A percentile compares a stretch with the other conserved stretches of the same genome.
Evolutionary conservation across 2,329 filamentous ascomycete genomes (phyloP).

Genomic region (Pestalotiopsis sp.): DNA sequence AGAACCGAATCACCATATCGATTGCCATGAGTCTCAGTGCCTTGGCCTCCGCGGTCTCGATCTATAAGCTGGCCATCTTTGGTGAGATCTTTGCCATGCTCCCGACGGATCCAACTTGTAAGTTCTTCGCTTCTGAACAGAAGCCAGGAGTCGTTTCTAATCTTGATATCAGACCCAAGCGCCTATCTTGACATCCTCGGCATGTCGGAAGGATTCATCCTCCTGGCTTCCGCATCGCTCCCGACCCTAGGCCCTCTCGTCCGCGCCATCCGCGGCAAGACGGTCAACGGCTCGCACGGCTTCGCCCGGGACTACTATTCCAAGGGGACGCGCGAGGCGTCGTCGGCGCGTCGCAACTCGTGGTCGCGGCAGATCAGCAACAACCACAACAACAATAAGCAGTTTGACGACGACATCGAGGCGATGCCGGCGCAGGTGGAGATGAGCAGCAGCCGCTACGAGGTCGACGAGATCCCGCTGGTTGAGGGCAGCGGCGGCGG

Average conservation of each 20-base stretch:
- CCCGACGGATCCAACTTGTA: slow-evolving; percentile 29
- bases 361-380: neutral
- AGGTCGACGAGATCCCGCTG: neutral
- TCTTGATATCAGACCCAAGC: slow-evolving; percentile 20
- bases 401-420: neutral
- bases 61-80: slow-evolving; percentile 31
- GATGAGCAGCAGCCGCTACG: neutral
- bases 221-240: slow-evolving; percentile 23
- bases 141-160: neutral
- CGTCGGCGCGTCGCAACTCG: neutral
- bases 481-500: neutral
- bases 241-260: slow-evolving; percentile 24
- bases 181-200: slow-evolving; percentile 30
- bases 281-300: neutral
- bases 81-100: slow-evolving; percentile 24
- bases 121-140: slow-evolving; percentile 14
- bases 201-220: slow-evolving; percentile 25
- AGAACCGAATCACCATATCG: slow-evolving; percentile 19
- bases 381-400: neutral
- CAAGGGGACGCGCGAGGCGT: neutral
- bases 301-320: neutral
- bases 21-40: slow-evolving; percentile 27
- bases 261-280: slow-evolving; percentile 18
- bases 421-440: neutral
- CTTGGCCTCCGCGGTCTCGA: slow-evolving; percentile 28